Evolutionary conservation across 208 protist genomes (phyloP).

Genomic region (Acanthamoeba quina): DNA sequence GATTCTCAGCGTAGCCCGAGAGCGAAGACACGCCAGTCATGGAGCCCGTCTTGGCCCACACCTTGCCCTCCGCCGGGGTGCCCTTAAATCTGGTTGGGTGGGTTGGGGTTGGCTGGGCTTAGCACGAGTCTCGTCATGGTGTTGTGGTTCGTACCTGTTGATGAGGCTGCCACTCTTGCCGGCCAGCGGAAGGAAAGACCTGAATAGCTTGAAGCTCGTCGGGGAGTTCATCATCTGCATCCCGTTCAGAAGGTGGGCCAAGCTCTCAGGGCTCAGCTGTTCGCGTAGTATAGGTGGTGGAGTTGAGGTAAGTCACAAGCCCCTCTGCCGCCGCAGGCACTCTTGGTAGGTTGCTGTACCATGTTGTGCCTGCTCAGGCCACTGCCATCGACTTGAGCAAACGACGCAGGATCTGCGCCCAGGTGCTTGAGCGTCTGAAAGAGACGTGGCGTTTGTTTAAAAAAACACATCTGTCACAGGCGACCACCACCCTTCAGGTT

Average conservation of each 20-base stretch:
- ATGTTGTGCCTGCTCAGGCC: constrained; percentile 40
- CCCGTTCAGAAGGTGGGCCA: not conserved
- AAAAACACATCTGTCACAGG: no score
- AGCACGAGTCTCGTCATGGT: no score
- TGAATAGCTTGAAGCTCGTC: not conserved
- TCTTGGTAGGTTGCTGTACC: no score
- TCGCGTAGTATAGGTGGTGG: no score
- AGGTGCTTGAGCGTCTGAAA: not conserved
- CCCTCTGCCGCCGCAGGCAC: no score
- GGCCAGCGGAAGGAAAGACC: constrained; percentile 4
- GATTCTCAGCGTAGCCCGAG: constrained; percentile 14
- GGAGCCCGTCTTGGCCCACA: constrained; percentile 14
- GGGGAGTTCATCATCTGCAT: not conserved
- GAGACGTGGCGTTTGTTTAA: no score
- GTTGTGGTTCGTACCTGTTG: constrained; percentile 28
- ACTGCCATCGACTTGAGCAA: not conserved
- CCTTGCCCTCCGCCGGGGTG: constrained; percentile 9
- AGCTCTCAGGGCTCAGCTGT: constrained; percentile 33
- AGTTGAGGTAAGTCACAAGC: no score
- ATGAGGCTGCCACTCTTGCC: constrained; percentile 20
- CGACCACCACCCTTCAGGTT: no score
- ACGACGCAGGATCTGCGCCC: not conserved
- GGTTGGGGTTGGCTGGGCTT: no score
- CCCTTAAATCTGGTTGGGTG: not conserved
- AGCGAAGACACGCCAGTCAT: constrained; percentile 28